Base-by-base conservation (phyloP, 176 grass and related monocot species). In the Aegilops bicornis region DNA sequence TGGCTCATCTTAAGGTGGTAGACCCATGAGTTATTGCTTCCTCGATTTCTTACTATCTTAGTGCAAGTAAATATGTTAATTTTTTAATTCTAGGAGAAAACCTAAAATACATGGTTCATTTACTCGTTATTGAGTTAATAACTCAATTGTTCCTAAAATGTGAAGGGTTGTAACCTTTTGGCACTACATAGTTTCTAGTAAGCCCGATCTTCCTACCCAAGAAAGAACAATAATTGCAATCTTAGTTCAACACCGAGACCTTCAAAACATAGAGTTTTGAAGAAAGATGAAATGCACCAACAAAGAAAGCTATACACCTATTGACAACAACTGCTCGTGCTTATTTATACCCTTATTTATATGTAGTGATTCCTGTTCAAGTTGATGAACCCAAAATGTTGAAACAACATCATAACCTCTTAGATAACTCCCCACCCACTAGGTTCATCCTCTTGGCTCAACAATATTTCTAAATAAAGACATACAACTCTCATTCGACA, bases 341-440 rank as follows among this genome's bases (percentile, higher is more conserved):
- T 19, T 54, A 52, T 54, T 54, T 54, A 54, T 54, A 54, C 50
- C 16, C 16, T 83, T 80, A 60, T 84, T 84, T 80, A 87, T 87
- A 61, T 9, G 43, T n/a, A 69, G 30, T 60, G 75, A 25, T 48
- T n/a, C 25, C 50, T 30, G 61, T 84, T 76, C 22, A 61, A 87
- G 61, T 80, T 84, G 76, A 69, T 91, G 36, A 84, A 50, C 24
- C 59, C 60, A 68, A 75, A 80, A 87, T 76, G 22, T 63, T 87
- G 89, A 80, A 76, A 39, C 24, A 81, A 70, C 81, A 85, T 69
- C 82, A 70, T 76, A 88, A 64, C 77, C 50, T 37, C 69, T 37
- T 71, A 84, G 85, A 69, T 85, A 88, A 62, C 62, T 47, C 52
- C 50, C 81, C 48, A 64, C 70, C 77, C 48, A 69, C 29, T 61